Evolutionary conservation across 768 basidiomycete species (phyloP), one percentile per base, ranked within the genome.

Genomic region (Suillus americanus): DNA sequence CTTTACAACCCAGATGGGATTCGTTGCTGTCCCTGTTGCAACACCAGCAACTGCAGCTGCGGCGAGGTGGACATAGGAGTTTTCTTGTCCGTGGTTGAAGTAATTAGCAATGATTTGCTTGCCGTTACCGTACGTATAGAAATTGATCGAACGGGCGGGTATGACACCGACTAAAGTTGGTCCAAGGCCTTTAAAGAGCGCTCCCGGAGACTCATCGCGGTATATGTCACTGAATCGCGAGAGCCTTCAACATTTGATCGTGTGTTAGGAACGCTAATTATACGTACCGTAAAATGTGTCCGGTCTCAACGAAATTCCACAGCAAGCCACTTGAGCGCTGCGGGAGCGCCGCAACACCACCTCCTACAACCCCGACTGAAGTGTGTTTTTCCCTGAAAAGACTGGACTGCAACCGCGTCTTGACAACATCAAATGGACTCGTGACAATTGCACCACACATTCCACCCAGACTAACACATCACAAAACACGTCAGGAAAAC

Each of bases 1-100:
- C 77, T 99, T 99, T 66, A 99, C 94, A 55, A 99, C 97, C 97
- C 97, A 99, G 30, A 99, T 97, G 0, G 97, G 97, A 75, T 99
- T 99, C 25, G 97, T 99, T 13, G 88, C 94, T 0, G 94, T 90
- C 5, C 95, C 86, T 0, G 97, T 99, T 38, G 83, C 81, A 68
- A 99, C 80, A 0, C 97, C 96, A 1, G 97, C 97, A 12, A 88
- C 72, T 0, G 93, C 91, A 1, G 96, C 97, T 0, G 97, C 92
- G 1, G 81, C 66, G 28, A 99, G 87, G 75, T 99, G 96, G 0
- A 99, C 89, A 66, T 83, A 86, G 0, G 91, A 82, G 76, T 92
- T 96, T 76, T 98, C 95, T 66, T 86, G 70, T 30, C 95, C 82
- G 0, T 75, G 60, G 75, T 96, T 91, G 77, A 96, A 94, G 20